Evolutionary conservation across 768 basidiomycete genomes (phyloP), one percentile per base, ranked within the genome.

Genomic region (Ramaria sp.): DNA sequence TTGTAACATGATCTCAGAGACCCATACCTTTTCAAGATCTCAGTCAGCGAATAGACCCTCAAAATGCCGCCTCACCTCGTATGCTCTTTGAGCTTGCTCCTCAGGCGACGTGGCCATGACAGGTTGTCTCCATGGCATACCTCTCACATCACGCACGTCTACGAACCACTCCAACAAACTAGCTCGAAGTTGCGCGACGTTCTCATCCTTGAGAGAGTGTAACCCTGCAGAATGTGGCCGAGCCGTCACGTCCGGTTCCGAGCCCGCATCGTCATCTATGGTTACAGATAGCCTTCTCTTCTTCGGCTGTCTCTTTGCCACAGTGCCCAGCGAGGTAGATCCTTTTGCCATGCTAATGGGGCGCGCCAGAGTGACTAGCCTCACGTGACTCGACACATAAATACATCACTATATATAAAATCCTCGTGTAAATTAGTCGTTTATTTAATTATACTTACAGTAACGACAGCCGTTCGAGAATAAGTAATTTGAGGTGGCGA

Each of bases 1-100:
- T 69, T 98, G 94, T 1, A 94, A 76, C 94, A 96, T 96, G 57
- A 96, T 84, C 71, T 97, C 91, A 13, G 85, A 89, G 22, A 92
- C 77, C 88, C 89, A 91, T 24, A 91, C 87, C 88, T 88, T 62
- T n/a, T 43, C 42, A 43, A 43, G 11, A 19, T 43, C 1, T 43
- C 7, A n/a, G 41, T 42, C 13, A 10, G 9, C 34, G 34, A 7
- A 9, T 45, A 15, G 59, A 30, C 11, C 45, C 47, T 10, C 22
- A 53, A 10, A 19, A 13, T n/a, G 17, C 34, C 20, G 37, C 57
- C 75, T 55, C 64, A 92, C 93, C 78, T 96, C 91, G 65, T 98
- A 96, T 7, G 92, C 94, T 49, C 91, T 73, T 68, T 96, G 93
- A 1, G 84, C 80, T 55, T 83, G 83, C 54, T 80, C 82, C 39